Evolutionary conservation across 768 basidiomycete species (phyloP).

Genomic region (Leccinum disarticulatum): DNA sequence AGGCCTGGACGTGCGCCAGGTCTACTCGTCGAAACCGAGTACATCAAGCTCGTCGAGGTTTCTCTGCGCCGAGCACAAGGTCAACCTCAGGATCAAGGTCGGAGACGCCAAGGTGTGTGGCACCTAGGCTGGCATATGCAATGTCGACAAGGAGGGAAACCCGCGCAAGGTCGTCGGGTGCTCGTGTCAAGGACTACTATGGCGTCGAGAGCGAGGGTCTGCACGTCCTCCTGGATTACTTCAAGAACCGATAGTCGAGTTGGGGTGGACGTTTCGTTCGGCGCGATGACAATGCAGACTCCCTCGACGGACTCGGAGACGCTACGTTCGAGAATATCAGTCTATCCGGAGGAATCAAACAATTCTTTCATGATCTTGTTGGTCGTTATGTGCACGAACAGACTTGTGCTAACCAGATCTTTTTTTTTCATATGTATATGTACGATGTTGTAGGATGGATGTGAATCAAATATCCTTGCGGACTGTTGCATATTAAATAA

Average conservation of each 20-base stretch:
- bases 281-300: slow-evolving; percentile 85
- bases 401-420: no score
- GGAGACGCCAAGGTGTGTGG: no score
- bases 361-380: slow-evolving; percentile 55
- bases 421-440: not conserved
- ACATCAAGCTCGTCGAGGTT: slow-evolving; percentile 40
- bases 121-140: no score
- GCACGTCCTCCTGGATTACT: slow-evolving; percentile 53
- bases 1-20: slow-evolving; percentile 96
- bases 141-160: no score
- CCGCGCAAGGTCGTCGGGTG: no score
- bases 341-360: slow-evolving; percentile 29
- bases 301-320: slow-evolving; percentile 22
- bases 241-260: slow-evolving; percentile 78
- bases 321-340: slow-evolving; percentile 51
- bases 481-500: no score
- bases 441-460: slow-evolving; percentile 1
- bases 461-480: no score
- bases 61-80: no score
- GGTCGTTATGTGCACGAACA: not conserved
- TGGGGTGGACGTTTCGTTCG: slow-evolving; percentile 8
- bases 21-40: slow-evolving; percentile 98
- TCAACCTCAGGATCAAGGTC: no score
- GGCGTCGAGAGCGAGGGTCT: no score
- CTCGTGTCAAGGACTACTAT: no score